Base-by-base conservation (phyloP, 306 rosid species). In the Gleditsia sinensis region DNA sequence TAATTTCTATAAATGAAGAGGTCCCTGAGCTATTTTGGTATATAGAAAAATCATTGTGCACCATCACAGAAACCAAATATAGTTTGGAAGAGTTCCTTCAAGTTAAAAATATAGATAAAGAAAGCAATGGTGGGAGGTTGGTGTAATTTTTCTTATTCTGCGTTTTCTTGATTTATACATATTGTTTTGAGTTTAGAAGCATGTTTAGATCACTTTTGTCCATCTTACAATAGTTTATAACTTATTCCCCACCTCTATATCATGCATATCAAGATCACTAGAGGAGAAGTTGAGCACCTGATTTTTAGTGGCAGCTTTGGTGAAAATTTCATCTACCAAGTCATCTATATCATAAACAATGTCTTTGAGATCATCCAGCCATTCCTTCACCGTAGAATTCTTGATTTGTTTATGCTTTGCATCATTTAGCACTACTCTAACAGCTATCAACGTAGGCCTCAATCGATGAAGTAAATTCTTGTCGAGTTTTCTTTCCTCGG, bases 361-460 rank as follows among this genome's bases (percentile, higher is more conserved):
- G 36, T 69, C 75, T 33, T 16, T 36, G 9, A 61, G 77, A 20
- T 4, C 3, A 33, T 73, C 36, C 8, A 75, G 59, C 82, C 85
- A 82, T 0, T 16, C 46, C 76, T 46, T 71, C 57, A 49, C 67
- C 0, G 17, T 25, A 2, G 17, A 30, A 20, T 30, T 3, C 7
- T 2, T 11, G 3, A 75, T 6, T 19, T 83, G 81, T 42, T 75
- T 75, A n/a, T 39, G 45, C 49, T 79, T 79, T 0, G 86, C 86
- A 50, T 83, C 81, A 14, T 56, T 51, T 3, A 83, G 64, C 10
- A 82, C 27, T 2, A 25, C 27, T 17, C 27, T 50, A 6, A 28
- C 62, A 1, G 50, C 46, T 49, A 14, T 46, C 39, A 82, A 7
- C 12, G 50, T 24, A 3, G 49, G 4, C 49, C 39, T 13, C 58